These are phyloP conservation scores for Monosporozyma aerobia DNA, from an alignment of 805 yeast genomes.

Conservation along the genomic window DNA sequence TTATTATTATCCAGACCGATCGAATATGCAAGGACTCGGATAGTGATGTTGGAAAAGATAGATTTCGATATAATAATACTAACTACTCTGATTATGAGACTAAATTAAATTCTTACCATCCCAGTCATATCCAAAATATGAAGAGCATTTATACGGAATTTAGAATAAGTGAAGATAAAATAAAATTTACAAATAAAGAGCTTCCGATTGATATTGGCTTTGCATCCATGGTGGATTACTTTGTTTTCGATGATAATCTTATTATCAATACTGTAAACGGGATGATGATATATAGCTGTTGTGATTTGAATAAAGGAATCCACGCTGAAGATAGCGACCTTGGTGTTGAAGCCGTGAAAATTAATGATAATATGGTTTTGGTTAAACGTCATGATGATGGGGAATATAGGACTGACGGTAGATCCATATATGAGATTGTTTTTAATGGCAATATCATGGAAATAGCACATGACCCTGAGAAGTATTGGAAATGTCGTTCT, in stretches of 20 bases:
- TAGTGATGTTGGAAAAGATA: neutral
- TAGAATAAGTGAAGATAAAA: neutral
- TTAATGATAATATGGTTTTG: neutral
- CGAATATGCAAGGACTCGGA: neutral
- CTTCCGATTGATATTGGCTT: neutral
- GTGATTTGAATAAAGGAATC: neutral
- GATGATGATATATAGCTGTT: neutral
- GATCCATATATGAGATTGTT: neutral
- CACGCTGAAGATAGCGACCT: neutral
- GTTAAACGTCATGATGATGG: neutral
- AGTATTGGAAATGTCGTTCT: neutral
- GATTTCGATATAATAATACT: neutral
- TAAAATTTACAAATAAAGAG: neutral
- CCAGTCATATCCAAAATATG: neutral
- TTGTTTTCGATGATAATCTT: neutral
- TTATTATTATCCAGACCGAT: neutral
- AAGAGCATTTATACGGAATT: neutral
- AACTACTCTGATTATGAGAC: neutral
- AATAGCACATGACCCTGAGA: neutral
- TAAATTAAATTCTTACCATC: neutral
- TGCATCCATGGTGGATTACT: neutral
- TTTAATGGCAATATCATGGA: neutral
- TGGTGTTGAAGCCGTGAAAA: neutral
- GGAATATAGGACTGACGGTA: neutral
- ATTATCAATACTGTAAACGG: neutral